Conservation (phyloP, 306 rosid species). For the Rubus idaeus region DNA sequence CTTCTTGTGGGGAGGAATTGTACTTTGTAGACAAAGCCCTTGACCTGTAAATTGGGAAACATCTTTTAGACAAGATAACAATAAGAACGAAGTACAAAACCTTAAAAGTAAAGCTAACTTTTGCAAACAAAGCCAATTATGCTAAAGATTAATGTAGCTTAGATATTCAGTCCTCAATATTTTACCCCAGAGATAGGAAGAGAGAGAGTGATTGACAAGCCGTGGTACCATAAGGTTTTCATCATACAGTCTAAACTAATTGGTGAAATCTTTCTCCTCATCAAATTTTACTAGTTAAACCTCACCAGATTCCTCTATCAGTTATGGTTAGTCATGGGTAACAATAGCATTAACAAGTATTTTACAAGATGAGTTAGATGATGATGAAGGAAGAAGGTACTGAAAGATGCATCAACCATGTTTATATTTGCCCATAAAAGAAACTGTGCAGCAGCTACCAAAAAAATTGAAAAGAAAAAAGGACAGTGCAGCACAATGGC, state of each 20-base stretch:
- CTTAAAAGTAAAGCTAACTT: neutral
- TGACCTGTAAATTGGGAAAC: slow-evolving; percentile 49
- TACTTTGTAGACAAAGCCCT: slow-evolving; percentile 78
- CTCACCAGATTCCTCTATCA: neutral
- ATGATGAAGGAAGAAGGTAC: neutral
- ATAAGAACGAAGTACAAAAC: neutral
- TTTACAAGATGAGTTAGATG: neutral
- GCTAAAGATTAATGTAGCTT: neutral
- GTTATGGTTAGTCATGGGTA: neutral
- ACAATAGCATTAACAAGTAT: neutral
- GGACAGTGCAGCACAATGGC: neutral
- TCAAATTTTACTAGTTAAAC: neutral
- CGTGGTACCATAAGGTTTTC: neutral
- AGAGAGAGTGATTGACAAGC: neutral
- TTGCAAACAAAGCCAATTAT: neutral
- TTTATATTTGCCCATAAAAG: neutral
- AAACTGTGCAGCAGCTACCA: neutral
- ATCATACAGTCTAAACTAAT: neutral
- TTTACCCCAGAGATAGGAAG: neutral
- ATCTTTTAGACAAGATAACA: slow-evolving; percentile 3
- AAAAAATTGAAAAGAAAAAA: neutral
- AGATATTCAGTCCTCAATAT: neutral
- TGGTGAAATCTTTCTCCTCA: neutral
- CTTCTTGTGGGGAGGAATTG: slow-evolving; percentile 78
- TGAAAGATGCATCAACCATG: neutral